Evolutionary conservation across 2,329 filamentous ascomycete genomes (phyloP), one percentile per base, ranked within the genome.

Genomic region (Microcyclospora tardicrescens): DNA sequence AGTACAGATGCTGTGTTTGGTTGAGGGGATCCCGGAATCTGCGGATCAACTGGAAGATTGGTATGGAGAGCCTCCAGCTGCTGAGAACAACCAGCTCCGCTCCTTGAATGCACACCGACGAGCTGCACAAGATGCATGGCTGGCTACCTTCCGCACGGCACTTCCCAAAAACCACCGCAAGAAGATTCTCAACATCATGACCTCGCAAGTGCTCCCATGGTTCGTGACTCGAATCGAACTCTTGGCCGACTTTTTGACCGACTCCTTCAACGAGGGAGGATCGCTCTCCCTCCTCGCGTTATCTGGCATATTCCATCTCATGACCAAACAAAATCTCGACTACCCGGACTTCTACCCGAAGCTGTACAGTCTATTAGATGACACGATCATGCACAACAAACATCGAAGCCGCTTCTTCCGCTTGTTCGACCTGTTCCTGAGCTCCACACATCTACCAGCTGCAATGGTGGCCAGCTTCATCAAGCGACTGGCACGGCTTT

Each of bases 161-260:
- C 69, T 86, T 36, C 74, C 70, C 35, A 77, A 79, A 45, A 73
- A 81, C 12, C 81, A 93, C 57, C 79, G 83, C 37, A 96, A 96
- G 59, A 67, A 69, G 35, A 71, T 94, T 2, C 69, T 98, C 35
- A 72, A 75, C 43, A 72, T 81, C 44, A 80, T 93, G 63, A 78
- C 84, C 2, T 74, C 75, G 32, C 77, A 77, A 28, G 84, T 95
- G 50, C 81, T 83, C 16, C 87, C 89, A 1, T 93, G 85, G 83
- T 94, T 96, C 61, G 35, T 49, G 16, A 73, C 70, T 35, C 83
- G 85, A 44, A 81, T 86, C 1, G 89, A 96, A 55, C 71, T 93
- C 31, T 72, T 98, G 28, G 86, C 94, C 71, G 91, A 98, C 64
- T 98, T 96, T 61, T 66, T 98, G 39, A 94, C 86, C n/a, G 84